A percentile compares a stretch with the other conserved stretches of the same genome.
These are phyloP conservation scores for Sordariomycetes sp. DNA, from an alignment of 2,329 filamentous ascomycete genomes.

Conservation along the genomic window DNA sequence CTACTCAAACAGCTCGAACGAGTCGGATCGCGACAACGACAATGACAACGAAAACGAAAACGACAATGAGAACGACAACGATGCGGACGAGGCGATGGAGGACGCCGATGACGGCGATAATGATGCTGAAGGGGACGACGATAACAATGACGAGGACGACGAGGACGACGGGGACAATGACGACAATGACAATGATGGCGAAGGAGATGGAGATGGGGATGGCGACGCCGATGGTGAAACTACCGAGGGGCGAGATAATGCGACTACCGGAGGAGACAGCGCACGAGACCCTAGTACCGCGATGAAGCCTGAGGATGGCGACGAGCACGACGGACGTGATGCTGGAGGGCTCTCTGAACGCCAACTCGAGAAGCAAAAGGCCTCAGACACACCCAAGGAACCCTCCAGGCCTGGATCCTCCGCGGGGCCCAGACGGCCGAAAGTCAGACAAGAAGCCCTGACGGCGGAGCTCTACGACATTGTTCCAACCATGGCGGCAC, in stretches of 20 bases:
- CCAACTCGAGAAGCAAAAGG: constrained; percentile 3
- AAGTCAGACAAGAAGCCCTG: constrained; percentile 68
- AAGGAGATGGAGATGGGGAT: constrained; percentile 19
- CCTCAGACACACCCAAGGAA: constrained; percentile 1
- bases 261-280: constrained; percentile 9
- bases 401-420: constrained; percentile 17
- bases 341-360: no score
- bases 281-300: constrained; percentile 6
- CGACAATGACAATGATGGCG: constrained; percentile 12
- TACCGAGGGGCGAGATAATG: constrained; percentile 27
- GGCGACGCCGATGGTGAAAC: constrained; percentile 17
- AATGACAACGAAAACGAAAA: constrained; percentile 26
- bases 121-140: constrained; percentile 24
- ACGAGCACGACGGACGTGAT: constrained; percentile 11
- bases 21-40: constrained; percentile 23
- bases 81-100: constrained; percentile 20
- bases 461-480: constrained; percentile 83
- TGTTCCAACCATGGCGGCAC: constrained; percentile 91
- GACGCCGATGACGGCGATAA: constrained; percentile 16
- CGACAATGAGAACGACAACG: constrained; percentile 13
- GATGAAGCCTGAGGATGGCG: constrained; percentile 19
- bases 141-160: constrained; percentile 22
- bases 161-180: constrained; percentile 14
- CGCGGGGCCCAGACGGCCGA: constrained; percentile 35
- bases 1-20: constrained; percentile 19